Percentiles rank a stretch among this genome's conserved stretches.
These are phyloP conservation scores for Penicillium coffeae DNA, from an alignment of 495 filamentous ascomycete species.

Conservation along the genomic window DNA sequence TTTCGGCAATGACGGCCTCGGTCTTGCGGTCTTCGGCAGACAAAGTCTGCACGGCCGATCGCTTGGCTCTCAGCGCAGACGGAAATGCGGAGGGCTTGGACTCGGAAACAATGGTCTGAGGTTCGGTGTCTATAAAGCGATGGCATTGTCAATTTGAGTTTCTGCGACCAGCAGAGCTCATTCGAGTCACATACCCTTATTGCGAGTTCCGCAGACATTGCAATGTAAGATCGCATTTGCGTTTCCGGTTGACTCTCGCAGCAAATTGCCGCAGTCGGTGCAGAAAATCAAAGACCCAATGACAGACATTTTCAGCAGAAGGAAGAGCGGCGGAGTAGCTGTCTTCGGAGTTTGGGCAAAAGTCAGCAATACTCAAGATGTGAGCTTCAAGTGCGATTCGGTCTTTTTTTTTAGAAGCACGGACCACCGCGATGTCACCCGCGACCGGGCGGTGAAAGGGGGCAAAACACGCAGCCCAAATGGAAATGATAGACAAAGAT, in stretches of 20 bases:
- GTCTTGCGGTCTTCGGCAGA: slow-evolving; percentile 75
- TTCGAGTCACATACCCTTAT: slow-evolving; percentile 59
- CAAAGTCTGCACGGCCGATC: slow-evolving; percentile 77
- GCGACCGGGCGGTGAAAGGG: slow-evolving; percentile 30
- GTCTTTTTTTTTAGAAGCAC: slow-evolving; percentile 29
- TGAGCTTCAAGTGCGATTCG: not conserved
- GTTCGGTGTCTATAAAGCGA: slow-evolving; percentile 60
- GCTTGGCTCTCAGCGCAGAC: slow-evolving; percentile 77
- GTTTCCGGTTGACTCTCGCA: slow-evolving; percentile 73
- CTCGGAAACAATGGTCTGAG: slow-evolving; percentile 74
- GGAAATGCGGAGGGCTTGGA: slow-evolving; percentile 87
- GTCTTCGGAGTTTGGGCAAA: not conserved
- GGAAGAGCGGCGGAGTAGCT: not conserved
- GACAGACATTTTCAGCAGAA: slow-evolving; percentile 58
- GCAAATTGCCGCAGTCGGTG: slow-evolving; percentile 85
- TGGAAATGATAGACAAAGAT: slow-evolving; percentile 21
- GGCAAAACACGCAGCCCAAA: slow-evolving; percentile 26
- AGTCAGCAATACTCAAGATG: not conserved
- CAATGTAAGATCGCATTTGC: slow-evolving; percentile 72
- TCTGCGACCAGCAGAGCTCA: not conserved
- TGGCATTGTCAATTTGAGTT: no score
- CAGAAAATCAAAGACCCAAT: slow-evolving; percentile 93
- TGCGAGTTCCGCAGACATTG: slow-evolving; percentile 77
- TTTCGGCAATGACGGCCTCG: slow-evolving; percentile 64
- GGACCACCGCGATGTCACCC: slow-evolving; percentile 24